Evolutionary conservation across 495 filamentous ascomycete species (phyloP).

Genomic region (Aspergillus olivimuriae): DNA sequence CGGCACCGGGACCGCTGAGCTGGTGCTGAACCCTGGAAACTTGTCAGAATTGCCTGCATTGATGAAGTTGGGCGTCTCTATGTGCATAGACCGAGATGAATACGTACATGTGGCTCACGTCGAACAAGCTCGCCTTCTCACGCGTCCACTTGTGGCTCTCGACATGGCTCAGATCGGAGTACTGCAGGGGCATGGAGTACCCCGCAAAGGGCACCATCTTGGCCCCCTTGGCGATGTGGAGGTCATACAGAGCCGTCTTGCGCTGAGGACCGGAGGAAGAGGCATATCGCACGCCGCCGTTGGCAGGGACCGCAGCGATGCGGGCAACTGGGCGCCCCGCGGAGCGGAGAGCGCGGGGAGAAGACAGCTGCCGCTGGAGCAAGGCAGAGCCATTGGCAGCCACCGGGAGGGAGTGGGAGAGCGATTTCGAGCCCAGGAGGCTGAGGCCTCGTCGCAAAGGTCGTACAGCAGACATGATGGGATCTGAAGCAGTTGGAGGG

Average conservation of each 20-base stretch:
- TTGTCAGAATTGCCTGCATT: no score
- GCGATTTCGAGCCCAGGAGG: constrained; percentile 27
- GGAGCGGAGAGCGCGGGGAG: constrained; percentile 24
- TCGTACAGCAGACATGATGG: constrained; percentile 31
- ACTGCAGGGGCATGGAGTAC: constrained; percentile 89
- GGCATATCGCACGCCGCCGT: constrained; percentile 46
- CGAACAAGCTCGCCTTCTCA: constrained; percentile 81
- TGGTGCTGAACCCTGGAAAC: constrained; percentile 56
- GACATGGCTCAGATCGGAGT: constrained; percentile 63
- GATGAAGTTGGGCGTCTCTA: no score
- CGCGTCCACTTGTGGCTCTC: constrained; percentile 86
- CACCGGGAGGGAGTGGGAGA: constrained; percentile 21
- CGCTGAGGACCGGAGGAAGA: constrained; percentile 39
- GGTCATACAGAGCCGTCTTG: constrained; percentile 76
- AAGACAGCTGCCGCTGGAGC: constrained; percentile 28
- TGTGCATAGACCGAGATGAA: background rate
- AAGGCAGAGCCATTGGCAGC: constrained; percentile 35
- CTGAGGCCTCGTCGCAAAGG: constrained; percentile 26
- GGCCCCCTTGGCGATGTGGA: constrained; percentile 71
- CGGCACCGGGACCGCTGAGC: constrained; percentile 71
- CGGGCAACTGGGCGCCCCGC: constrained; percentile 15
- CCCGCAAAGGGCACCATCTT: constrained; percentile 98
- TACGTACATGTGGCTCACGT: constrained; percentile 57
- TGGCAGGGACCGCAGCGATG: constrained; percentile 11
- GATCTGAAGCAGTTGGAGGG: constrained; percentile 12